These are phyloP conservation scores for Penicillium sp. DNA, from an alignment of 2,329 filamentous ascomycete genomes.

Conservation along the genomic window DNA sequence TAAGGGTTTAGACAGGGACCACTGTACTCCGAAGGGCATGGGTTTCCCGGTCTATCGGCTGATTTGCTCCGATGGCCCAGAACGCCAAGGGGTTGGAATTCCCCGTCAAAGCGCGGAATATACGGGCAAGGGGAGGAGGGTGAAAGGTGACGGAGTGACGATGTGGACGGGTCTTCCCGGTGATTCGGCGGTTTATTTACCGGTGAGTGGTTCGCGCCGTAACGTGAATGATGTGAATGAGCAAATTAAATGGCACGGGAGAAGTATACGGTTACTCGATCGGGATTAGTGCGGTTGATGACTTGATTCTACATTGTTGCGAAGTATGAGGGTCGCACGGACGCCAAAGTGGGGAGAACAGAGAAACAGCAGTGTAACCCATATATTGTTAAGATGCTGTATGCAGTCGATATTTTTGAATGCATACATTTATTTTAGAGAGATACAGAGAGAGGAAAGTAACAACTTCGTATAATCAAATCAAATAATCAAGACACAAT, in stretches of 20 bases:
- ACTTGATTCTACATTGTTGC: background rate
- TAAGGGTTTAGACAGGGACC: slow-evolving; percentile 14
- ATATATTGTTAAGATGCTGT: too few species aligned
- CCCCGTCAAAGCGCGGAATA: slow-evolving; percentile 8
- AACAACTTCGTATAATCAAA: background rate
- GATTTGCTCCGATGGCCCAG: background rate
- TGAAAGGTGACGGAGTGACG: background rate
- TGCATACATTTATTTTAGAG: too few species aligned
- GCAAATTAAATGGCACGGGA: background rate
- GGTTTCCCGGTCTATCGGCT: slow-evolving; percentile 7
- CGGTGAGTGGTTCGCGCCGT: slow-evolving; percentile 13
- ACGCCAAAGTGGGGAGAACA: background rate
- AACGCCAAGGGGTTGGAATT: slow-evolving; percentile 2
- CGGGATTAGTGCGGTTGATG: background rate
- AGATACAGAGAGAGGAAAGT: background rate
- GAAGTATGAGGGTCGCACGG: slow-evolving; percentile 4
- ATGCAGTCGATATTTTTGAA: too few species aligned
- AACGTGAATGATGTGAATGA: background rate
- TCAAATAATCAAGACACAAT: too few species aligned
- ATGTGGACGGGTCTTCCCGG: slow-evolving; percentile 12
- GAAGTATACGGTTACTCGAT: background rate
- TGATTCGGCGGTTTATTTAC: background rate
- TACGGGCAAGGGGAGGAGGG: background rate
- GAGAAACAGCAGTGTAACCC: background rate
- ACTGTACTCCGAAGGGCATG: slow-evolving; percentile 18